Base-by-base conservation (phyloP, 495 filamentous ascomycete genomes). In the Trichoderma virens region DNA sequence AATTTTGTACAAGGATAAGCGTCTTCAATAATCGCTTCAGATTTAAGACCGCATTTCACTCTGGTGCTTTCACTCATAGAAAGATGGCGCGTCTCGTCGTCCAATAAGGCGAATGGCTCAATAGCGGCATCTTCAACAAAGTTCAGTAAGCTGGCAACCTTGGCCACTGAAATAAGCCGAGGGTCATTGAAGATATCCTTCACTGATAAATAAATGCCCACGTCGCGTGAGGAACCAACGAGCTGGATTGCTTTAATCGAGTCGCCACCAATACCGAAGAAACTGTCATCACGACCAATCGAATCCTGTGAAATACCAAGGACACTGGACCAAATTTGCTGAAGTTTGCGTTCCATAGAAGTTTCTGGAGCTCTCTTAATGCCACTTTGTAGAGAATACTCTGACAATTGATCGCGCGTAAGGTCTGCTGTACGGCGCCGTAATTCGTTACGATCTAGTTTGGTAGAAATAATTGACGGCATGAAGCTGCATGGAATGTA, bases 1-100 rank as follows among this genome's bases (percentile, higher is more conserved):
- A 85, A 66, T 3, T 81, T 75, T 65, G 73, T 87, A 70, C 83
- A 86, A 1, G 85, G 85, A 65, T 45, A 62, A 6, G 23, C 38
- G 25, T 62, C 61, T 20, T 62, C 61, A 4, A 62, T 31, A 7
- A 56, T 25, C 2, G 51, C 25, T 30, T 56, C 25, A 28, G 51
- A 9, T 3, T 9, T 25, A 11, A 56, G 25, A 30, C 30, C 6
- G 13, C 51, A 56, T 66, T 85, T 72, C 54, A 87, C 72, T 1
- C 68, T 35, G n/a, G 5, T 9, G 31, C 8, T 45, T 34, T 25
- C 45, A 28, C 34, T 28, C 20, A 20, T 61, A 18, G 32, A 56
- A 25, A 56, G 51, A 13, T 16, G 51, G 13, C 25, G 25, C 1
- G 11, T 23, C 20, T 47, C 45, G 28, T 61, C 34, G n/a, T 38